phyloP scores from a whole-genome alignment of 2,329 filamentous ascomycete genomes.

The Phyllosticta capitalensis region DNA sequence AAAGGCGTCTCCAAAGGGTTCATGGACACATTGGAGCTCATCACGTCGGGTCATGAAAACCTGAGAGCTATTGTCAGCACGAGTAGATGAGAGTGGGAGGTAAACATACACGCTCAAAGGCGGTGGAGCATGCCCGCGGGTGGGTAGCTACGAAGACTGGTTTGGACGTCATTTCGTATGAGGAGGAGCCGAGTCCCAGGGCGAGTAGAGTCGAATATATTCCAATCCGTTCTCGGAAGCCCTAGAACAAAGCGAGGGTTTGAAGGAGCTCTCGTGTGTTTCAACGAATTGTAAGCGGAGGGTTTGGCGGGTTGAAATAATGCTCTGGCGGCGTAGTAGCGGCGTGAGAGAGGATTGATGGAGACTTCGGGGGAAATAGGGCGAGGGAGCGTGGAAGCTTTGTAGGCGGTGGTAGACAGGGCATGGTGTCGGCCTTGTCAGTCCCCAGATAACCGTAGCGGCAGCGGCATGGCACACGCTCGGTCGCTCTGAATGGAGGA shows the following conservation, averaged over 20 bases:
- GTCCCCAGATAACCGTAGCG: too few relatives aligned
- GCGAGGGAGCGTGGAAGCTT: background rate
- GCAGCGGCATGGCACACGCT: background rate
- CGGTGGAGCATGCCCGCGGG: slow-evolving; percentile 89
- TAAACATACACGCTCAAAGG: slow-evolving; percentile 76
- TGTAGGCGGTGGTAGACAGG: background rate
- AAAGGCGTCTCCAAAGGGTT: slow-evolving; percentile 94
- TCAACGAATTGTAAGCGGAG: background rate
- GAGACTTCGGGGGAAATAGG: background rate
- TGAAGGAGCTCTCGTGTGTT: background rate
- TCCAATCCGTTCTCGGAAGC: background rate
- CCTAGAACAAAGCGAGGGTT: background rate
- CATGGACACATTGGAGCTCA: slow-evolving; percentile 74
- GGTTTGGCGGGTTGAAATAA: background rate
- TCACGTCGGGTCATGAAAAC: slow-evolving; percentile 94
- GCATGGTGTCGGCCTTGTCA: background rate
- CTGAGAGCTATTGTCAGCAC: slow-evolving; percentile 16
- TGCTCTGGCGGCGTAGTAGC: background rate
- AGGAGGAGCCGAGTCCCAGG: too few relatives aligned
- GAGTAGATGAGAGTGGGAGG: slow-evolving; percentile 6
- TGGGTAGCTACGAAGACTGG: slow-evolving; percentile 91
- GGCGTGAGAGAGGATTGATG: background rate
- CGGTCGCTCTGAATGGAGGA: too few relatives aligned
- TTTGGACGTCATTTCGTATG: slow-evolving; percentile 56
- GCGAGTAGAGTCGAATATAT: background rate